Percentiles rank a stretch among this genome's conserved stretches.
phyloP scores from a whole-genome alignment of 2,329 filamentous ascomycete genomes.

The Penicillium sp. region DNA sequence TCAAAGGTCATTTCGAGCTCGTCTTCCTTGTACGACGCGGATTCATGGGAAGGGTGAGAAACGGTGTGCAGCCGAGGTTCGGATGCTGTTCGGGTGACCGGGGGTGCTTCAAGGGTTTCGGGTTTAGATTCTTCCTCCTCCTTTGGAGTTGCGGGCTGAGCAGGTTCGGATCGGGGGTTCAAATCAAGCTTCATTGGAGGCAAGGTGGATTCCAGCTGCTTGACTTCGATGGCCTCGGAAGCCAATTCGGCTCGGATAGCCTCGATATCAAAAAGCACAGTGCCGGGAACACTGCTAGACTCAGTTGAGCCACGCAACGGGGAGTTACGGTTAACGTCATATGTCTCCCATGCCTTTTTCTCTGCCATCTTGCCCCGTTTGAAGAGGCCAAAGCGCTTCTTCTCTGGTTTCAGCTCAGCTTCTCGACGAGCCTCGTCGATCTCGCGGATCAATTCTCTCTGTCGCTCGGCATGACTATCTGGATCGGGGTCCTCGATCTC shows the following conservation, averaged over 20 bases:
- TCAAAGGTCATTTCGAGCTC: conserved; percentile 71
- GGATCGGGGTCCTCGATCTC: conserved; percentile 98
- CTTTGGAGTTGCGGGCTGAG: conserved; percentile 24
- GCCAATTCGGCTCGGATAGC: conserved; percentile 86
- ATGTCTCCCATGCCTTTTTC: conserved; percentile 92
- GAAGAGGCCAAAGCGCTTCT: conserved; percentile 74
- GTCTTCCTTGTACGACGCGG: conserved; percentile 27
- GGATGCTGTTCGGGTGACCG: conserved; percentile 20
- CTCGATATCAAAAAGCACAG: conserved; percentile 89
- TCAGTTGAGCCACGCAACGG: conserved; percentile 29
- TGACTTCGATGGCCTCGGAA: conserved; percentile 68
- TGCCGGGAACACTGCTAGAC: conserved; percentile 34
- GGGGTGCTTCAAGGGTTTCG: conserved; percentile 28
- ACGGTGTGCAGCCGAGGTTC: conserved; percentile 17
- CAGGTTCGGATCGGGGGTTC: conserved; percentile 24
- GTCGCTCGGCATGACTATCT: conserved; percentile 82
- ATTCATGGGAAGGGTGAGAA: conserved; percentile 4
- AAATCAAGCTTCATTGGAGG: conserved; percentile 83
- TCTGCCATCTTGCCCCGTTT: conserved; percentile 71
- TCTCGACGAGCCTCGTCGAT: conserved; percentile 92
- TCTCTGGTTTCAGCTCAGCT: conserved; percentile 76
- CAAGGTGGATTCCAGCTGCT: conserved; percentile 82
- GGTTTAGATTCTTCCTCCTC: conserved; percentile 30
- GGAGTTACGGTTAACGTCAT: conserved; percentile 63
- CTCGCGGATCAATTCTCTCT: conserved; percentile 91